Evolutionary conservation across 75 land plant species (phyloP), one percentile per base, ranked within the genome.

Genomic region (Ceratopteris richardii): DNA sequence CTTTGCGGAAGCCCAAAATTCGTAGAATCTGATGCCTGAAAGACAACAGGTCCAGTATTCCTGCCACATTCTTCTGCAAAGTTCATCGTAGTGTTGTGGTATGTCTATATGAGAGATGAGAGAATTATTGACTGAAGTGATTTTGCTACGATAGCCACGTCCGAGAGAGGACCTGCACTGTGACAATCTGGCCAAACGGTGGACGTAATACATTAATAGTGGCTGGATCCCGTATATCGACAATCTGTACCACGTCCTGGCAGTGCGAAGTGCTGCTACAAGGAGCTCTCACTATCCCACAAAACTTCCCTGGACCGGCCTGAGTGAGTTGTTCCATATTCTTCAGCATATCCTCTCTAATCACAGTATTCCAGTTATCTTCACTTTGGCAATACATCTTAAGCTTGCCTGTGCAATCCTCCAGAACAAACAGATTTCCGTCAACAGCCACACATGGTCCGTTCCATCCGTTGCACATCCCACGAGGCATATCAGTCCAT

Each of bases 321-420:
- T 4, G 4, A 1, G 74, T 69, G 51, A 75, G 56, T 21, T 72
- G 72, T n/a, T 44, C 14, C 0, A 80, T 72, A 11, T 78, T 80
- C 42, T 12, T 62, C 1, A 77, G 65, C 67, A 19, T 26, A 30
- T 82, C 76, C 19, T 63, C 56, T 57, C 44, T 56, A 17, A 68
- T 24, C 29, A 68, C 31, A 3, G 19, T 20, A 12, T 12, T 37
- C 71, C 71, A 68, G 0, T 36, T 2, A 7, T 61, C 66, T 29
- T 19, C 22, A 29, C 33, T 27, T 0, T 31, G 17, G 29, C 40
- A 47, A 36, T 73, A 73, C 2, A 44, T 46, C 42, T 68, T 68
- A 1, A 73, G 60, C 61, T 39, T 60, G 36, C 72, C 66, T 0
- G 50, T n/a, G 16, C 52, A 12, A 0, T 61, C 64, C 1, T 73